Evolutionary conservation across 306 rosid species (phyloP).

Genomic region (Gleditsia sinensis): DNA sequence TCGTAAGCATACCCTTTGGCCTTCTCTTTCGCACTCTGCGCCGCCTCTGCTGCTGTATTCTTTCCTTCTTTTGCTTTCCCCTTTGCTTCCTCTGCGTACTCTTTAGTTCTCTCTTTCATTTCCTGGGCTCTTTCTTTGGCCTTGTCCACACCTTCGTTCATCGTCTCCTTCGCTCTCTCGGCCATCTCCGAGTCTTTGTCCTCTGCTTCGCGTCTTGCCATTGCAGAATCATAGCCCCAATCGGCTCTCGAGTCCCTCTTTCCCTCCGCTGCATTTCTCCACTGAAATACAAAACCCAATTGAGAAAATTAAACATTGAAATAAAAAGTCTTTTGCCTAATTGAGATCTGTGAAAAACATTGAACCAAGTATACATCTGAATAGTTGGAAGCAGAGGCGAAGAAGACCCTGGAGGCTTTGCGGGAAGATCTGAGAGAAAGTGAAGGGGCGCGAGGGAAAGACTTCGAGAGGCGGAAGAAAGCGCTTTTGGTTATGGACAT

Average conservation of each 20-base stretch:
- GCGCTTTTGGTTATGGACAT: constrained; percentile 45
- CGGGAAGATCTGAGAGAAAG: constrained; percentile 32
- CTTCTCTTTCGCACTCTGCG: constrained; percentile 19
- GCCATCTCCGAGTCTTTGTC: constrained; percentile 12
- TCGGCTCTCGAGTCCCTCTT: constrained; percentile 36
- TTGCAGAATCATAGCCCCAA: constrained; percentile 23
- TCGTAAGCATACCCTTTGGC: too few species aligned
- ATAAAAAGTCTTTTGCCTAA: background rate
- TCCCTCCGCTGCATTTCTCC: constrained; percentile 42
- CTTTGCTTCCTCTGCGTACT: background rate
- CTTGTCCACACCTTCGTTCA: constrained; percentile 30
- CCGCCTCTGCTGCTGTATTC: constrained; percentile 19
- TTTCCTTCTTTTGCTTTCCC: constrained; percentile 32
- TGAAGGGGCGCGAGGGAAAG: constrained; percentile 48
- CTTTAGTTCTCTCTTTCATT: constrained; percentile 22
- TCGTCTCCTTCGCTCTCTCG: constrained; percentile 36
- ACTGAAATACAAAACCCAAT: constrained; percentile 37
- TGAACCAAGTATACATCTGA: constrained; percentile 38
- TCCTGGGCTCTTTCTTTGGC: constrained; percentile 27
- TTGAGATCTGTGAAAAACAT: background rate
- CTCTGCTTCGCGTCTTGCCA: constrained; percentile 31
- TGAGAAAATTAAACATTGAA: background rate
- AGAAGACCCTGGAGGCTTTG: constrained; percentile 56
- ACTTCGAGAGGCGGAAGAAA: constrained; percentile 56
- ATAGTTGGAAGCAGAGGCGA: constrained; percentile 50